Base-by-base conservation (phyloP, 2,329 filamentous ascomycete species). In the Paramyrothecium sp. region DNA sequence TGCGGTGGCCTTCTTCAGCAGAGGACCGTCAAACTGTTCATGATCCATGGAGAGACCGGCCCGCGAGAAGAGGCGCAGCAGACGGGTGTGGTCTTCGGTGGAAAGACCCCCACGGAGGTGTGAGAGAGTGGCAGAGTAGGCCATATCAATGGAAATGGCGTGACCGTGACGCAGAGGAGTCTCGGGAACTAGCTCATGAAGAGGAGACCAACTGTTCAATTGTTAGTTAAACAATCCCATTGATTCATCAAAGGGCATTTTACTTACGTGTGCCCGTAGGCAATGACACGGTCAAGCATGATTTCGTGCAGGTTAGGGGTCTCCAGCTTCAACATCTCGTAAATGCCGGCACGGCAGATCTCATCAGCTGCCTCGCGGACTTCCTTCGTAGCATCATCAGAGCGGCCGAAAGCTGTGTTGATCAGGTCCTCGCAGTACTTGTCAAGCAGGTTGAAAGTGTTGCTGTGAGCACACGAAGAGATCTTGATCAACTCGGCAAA, bases 401-500 rank as follows among this genome's bases (percentile, higher is more conserved):
- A 74, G 38, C 87, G 83, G 5, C 87, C 88, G 62, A 90, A 90
- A 3, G 81, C 83, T 3, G 84, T 84, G 20, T 77, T 71, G 63
- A 91, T 90, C 20, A 91, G 71, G 64, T 86, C 75, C 77, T 90
- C 88, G 65, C 87, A 90, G 72, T 85, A 87, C 65, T 85, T 81
- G 71, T 91, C 87, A 7, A 91, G 78, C 49, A 90, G 71, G 59
- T 90, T 78, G 66, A 89, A 90, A 0, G 88, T 89, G 19, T 80
- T 74, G 21, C 83, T 73, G 67, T 90, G 86, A 16, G 86, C 85
- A 67, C 88, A 90, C 2, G 86, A 88, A 0, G 87, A 89, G 62
- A 91, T 91, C 76, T 91, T 91, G 76, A 91, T 90, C 62, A 91
- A 71, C 75, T 91, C 89, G 20, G 88, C 88, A 61, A 91, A 90